Percentiles rank a stretch among this genome's conserved stretches.
Evolutionary conservation across 73 alveolate species (phyloP).

Genomic region (Uronychia setigera): DNA sequence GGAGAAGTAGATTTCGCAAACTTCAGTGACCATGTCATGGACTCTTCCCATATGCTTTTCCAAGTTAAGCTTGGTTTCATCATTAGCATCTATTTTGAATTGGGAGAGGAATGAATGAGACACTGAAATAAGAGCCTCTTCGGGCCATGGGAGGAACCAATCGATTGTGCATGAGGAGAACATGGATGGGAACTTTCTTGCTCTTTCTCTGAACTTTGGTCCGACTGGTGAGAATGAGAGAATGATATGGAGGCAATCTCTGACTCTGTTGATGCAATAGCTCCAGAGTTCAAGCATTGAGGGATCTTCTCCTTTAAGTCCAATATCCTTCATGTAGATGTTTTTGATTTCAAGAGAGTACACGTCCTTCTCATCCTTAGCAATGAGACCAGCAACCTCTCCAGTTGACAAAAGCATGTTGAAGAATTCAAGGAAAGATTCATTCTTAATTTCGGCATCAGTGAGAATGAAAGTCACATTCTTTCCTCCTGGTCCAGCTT

Average conservation of each 20-base stretch:
- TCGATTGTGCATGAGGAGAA: constrained; percentile 98
- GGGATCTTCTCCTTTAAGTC: constrained; percentile 88
- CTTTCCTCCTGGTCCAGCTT: constrained; percentile 96
- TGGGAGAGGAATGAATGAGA: constrained; percentile 89
- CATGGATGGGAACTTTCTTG: constrained; percentile 99
- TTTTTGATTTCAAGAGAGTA: constrained; percentile 88
- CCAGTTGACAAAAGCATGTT: constrained; percentile 98
- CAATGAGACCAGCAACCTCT: constrained; percentile 99
- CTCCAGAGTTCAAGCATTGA: constrained; percentile 80
- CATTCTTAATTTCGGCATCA: constrained; percentile 99
- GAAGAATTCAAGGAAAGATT: constrained; percentile 98
- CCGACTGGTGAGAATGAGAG: constrained; percentile 99
- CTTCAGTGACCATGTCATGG: constrained; percentile 95
- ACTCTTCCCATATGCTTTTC: constrained; percentile 99
- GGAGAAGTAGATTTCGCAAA: constrained; percentile 96
- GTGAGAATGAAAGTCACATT: constrained; percentile 98
- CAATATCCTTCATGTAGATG: constrained; percentile 89
- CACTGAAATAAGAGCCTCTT: constrained; percentile 99
- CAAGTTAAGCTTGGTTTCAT: constrained; percentile 89
- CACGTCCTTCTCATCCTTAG: constrained; percentile 98
- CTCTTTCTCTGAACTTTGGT: constrained; percentile 98
- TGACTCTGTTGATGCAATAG: constrained; percentile 97
- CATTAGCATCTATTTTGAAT: constrained; percentile 89
- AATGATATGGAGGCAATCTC: constrained; percentile 99
- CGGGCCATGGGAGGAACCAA: constrained; percentile 99